These are phyloP conservation scores for Pleurotus giganteus DNA, from an alignment of 768 basidiomycete genomes.

Conservation along the genomic window DNA sequence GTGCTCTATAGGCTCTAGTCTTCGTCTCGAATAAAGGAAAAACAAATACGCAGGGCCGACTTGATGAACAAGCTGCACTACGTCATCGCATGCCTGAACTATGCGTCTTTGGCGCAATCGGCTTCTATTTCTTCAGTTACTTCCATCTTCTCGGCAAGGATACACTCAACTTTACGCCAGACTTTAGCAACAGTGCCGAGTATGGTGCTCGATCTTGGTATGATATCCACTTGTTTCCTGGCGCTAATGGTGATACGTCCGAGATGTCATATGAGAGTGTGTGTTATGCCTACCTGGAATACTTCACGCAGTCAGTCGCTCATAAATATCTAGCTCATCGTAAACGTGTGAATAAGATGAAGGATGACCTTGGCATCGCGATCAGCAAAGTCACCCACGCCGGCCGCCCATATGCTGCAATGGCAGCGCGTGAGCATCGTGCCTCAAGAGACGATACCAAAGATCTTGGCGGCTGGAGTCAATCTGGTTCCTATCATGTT, in stretches of 20 bases:
- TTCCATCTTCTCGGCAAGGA: constrained; percentile 25
- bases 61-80: constrained; percentile 30
- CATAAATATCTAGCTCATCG: constrained; percentile 22
- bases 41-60: constrained; percentile 25
- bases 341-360: constrained; percentile 21
- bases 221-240: constrained; percentile 21
- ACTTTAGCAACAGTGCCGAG: constrained; percentile 23
- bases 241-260: not conserved
- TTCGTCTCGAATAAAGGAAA: constrained; percentile 28
- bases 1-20: constrained; percentile 25
- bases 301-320: not conserved
- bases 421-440: constrained; percentile 26
- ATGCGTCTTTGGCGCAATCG: constrained; percentile 26
- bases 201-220: constrained; percentile 30
- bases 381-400: constrained; percentile 31
- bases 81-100: constrained; percentile 25
- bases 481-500: constrained; percentile 22
- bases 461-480: constrained; percentile 30
- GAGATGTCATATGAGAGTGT: constrained; percentile 30
- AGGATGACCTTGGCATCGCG: constrained; percentile 19
- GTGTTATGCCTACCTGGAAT: constrained; percentile 10
- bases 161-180: constrained; percentile 22
- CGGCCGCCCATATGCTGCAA: constrained; percentile 24
- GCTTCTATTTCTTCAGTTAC: constrained; percentile 23
- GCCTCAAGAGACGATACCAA: constrained; percentile 23